Percentiles rank a stretch among this genome's conserved stretches.
phyloP scores from a whole-genome alignment of 208 protist genomes.

The Wallacemonas collosoma region DNA sequence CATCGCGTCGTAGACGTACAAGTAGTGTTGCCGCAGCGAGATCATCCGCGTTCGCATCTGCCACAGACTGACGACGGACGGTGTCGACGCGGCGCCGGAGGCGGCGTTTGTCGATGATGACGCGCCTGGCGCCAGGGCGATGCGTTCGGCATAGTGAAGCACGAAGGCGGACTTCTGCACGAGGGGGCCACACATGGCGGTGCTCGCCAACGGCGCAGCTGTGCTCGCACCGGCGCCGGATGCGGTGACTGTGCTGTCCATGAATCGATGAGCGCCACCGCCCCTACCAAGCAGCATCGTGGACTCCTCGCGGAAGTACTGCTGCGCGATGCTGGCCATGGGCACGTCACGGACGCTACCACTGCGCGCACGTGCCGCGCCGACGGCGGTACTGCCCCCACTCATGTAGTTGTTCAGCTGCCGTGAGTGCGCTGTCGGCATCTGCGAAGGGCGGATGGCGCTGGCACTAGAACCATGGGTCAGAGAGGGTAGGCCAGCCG shows the following conservation, averaged over 20 bases:
- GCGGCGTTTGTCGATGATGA: background rate
- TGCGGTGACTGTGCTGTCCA: no score
- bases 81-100: background rate
- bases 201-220: background rate
- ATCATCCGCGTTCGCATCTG: conserved; percentile 56
- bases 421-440: background rate
- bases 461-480: background rate
- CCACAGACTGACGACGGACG: conserved; percentile 35
- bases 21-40: conserved; percentile 41
- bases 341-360: background rate
- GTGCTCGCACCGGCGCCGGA: no score
- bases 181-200: conserved; percentile 17
- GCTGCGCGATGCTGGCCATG: background rate
- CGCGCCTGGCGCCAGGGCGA: conserved; percentile 8
- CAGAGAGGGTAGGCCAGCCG: conserved; percentile 1
- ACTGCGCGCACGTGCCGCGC: background rate
- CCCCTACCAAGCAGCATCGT: conserved; percentile 4
- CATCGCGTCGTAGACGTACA: conserved; percentile 59
- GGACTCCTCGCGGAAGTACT: conserved; percentile 17
- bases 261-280: background rate
- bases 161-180: conserved; percentile 38
- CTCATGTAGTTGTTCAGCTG: conserved; percentile 6
- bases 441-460: background rate
- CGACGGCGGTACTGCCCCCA: background rate
- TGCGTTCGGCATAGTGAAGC: conserved; percentile 48